Percentiles rank a stretch among this genome's conserved stretches.
These are phyloP conservation scores for Solanum pimpinellifolium DNA, from an alignment of 257 asterid genomes.

Conservation along the genomic window DNA sequence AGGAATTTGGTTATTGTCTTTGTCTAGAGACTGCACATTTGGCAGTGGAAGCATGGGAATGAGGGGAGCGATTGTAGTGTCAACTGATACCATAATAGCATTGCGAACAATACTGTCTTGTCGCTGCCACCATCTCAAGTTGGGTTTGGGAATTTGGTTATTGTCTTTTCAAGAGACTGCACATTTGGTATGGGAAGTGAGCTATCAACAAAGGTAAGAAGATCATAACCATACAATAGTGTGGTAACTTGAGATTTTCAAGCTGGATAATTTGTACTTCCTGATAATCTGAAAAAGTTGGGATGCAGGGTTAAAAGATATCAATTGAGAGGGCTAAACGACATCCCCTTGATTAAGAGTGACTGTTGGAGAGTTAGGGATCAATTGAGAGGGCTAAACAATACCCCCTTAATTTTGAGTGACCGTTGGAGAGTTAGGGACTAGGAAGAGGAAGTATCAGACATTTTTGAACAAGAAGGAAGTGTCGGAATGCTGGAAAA, in stretches of 20 bases:
- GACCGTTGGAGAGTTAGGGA: too few species aligned
- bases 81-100: neutral
- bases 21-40: too few species aligned
- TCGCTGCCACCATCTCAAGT: neutral
- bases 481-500: too few species aligned
- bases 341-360: neutral
- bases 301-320: neutral
- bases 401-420: neutral
- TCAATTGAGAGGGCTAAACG: neutral
- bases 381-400: neutral
- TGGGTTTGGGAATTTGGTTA: neutral
- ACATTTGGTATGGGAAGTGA: neutral
- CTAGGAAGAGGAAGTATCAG: too few species aligned
- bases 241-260: neutral
- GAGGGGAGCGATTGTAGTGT: neutral
- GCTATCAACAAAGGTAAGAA: neutral
- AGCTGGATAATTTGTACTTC: neutral
- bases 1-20: too few species aligned
- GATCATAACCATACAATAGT: neutral
- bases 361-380: neutral
- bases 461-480: too few species aligned
- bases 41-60: neutral
- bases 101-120: neutral
- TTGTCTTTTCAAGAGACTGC: neutral
- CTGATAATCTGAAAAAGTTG: neutral